These are phyloP conservation scores for Candida silvatica DNA, from an alignment of 805 yeast genomes.

Conservation along the genomic window DNA sequence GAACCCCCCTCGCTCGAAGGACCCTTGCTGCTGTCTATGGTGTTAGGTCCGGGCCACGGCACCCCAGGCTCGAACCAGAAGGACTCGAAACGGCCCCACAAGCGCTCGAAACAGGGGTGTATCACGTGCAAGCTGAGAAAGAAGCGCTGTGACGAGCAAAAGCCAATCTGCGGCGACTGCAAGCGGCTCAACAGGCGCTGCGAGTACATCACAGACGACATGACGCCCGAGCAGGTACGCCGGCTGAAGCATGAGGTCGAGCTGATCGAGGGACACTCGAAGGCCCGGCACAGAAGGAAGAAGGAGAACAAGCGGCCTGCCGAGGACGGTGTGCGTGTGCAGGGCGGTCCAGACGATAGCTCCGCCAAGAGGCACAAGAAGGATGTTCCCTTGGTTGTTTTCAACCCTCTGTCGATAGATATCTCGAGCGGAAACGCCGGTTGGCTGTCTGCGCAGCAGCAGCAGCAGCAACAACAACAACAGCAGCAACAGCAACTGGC, in stretches of 20 bases:
- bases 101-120: slow-evolving; percentile 55
- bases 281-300: slow-evolving; percentile 31
- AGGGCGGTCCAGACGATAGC: neutral
- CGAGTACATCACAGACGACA: slow-evolving; percentile 35
- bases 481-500: too few relatives aligned
- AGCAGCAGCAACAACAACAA: too few relatives aligned
- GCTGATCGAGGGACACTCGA: slow-evolving; percentile 30
- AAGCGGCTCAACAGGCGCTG: slow-evolving; percentile 36
- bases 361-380: neutral
- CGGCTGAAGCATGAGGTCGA: slow-evolving; percentile 29
- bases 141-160: slow-evolving; percentile 45
- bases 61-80: too few relatives aligned
- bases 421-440: too few relatives aligned
- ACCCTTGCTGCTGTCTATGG: too few relatives aligned
- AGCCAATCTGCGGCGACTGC: slow-evolving; percentile 46
- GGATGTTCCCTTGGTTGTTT: slow-evolving; percentile 15
- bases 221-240: slow-evolving; percentile 32
- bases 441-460: too few relatives aligned
- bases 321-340: neutral
- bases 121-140: slow-evolving; percentile 60
- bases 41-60: too few relatives aligned
- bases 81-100: too few relatives aligned
- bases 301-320: slow-evolving; percentile 7
- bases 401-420: slow-evolving; percentile 21
- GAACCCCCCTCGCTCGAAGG: too few relatives aligned